A percentile compares a stretch with the other conserved stretches of the same genome.
phyloP scores from a whole-genome alignment of 2,329 filamentous ascomycete genomes.

The Colletotrichum trifolii region DNA sequence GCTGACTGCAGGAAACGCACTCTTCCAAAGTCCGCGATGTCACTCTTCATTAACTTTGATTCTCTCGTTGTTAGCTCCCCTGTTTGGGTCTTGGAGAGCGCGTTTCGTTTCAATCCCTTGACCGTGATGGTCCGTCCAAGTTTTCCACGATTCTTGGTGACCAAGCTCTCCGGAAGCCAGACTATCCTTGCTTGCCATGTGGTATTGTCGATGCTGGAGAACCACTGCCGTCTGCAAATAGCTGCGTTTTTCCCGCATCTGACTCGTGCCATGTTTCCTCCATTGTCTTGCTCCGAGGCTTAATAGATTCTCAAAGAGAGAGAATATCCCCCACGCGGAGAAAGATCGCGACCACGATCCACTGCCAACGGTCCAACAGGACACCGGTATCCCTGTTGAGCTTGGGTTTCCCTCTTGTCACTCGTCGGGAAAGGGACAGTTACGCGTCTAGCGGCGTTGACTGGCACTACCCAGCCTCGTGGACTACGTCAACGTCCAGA shows the following conservation, averaged over 20 bases:
- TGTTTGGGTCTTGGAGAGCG: too few species aligned
- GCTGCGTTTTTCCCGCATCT: background rate
- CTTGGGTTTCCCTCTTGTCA: background rate
- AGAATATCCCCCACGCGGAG: conserved; percentile 7
- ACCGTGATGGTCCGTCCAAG: background rate
- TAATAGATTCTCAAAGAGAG: background rate
- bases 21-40: too few species aligned
- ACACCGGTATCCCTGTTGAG: conserved; percentile 7
- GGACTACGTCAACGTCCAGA: conserved; percentile 1
- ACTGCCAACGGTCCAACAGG: background rate
- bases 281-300: background rate
- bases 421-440: conserved; percentile 2
- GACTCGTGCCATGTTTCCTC: conserved; percentile 11
- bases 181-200: conserved; percentile 3
- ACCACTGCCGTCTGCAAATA: background rate
- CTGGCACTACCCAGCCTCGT: background rate
- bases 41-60: too few species aligned
- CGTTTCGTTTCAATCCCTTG: background rate
- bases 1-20: too few species aligned
- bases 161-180: background rate
- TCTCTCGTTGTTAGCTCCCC: too few species aligned
- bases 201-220: background rate
- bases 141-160: background rate
- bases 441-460: background rate
- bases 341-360: background rate